Conservation (phyloP, 2,329 filamentous ascomycete species). For the Fusarium sp. region DNA sequence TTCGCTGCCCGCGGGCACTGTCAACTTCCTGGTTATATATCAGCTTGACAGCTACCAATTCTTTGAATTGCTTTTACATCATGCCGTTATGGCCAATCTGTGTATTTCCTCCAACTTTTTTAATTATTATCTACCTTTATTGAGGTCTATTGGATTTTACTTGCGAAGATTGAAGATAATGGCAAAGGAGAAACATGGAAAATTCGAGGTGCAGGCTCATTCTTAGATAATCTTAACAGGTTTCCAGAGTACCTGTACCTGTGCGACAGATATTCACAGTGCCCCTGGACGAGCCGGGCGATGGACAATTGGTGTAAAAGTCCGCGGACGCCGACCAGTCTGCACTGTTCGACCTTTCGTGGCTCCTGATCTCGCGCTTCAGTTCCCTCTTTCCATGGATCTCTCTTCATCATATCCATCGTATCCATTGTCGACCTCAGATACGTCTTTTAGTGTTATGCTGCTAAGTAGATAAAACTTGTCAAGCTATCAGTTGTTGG, state of each 20-base stretch:
- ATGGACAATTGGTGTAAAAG: background rate
- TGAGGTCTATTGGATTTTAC: accelerated
- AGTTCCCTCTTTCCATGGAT: accelerated
- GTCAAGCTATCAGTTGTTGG: accelerated
- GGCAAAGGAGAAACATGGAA: background rate
- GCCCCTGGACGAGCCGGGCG: background rate
- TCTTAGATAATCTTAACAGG: background rate
- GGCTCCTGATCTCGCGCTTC: background rate
- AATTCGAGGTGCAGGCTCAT: accelerated
- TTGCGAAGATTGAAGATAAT: background rate
- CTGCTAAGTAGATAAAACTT: background rate
- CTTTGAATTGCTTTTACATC: too few species aligned
- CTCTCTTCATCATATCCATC: accelerated
- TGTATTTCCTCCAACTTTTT: background rate
- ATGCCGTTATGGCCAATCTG: accelerated
- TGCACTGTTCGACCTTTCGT: background rate
- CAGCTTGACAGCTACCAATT: background rate
- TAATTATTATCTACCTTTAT: background rate
- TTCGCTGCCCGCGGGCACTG: background rate
- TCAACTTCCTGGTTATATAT: background rate
- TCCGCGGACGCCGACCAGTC: background rate
- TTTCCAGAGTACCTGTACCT: background rate
- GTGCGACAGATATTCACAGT: background rate
- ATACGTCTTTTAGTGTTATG: background rate
- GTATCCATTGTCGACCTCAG: accelerated